Evolutionary conservation across 2,329 filamentous ascomycete genomes (phyloP), one percentile per base, ranked within the genome.

Genomic region (Aspergillus awamori): DNA sequence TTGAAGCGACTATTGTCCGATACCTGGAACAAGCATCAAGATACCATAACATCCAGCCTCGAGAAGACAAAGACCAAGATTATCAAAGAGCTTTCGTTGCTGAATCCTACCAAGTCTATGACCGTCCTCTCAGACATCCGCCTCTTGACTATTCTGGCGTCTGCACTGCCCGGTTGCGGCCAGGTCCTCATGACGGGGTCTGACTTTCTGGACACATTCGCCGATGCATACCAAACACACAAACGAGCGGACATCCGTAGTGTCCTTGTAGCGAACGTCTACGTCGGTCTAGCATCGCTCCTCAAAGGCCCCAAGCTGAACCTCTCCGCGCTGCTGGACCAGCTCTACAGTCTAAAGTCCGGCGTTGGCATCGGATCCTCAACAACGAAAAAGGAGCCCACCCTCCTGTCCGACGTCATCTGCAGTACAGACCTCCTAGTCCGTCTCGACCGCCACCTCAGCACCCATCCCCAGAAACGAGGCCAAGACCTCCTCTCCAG

Each of bases 151-250:
- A 67, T 79, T 22, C 66, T 82, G 33, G 65, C 76, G 4, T 78
- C 75, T 26, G 66, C 71, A 26, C 71, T 79, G 58, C 76, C 78
- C 22, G 69, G 82, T 24, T 78, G 78, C 48, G 85, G 83, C 30
- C 75, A 79, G 6, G 81, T 91, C 67, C 88, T 97, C 69, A 85
- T 96, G 67, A 90, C 90, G 0, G 94, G 94, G 1, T 93, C 90
- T 54, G 94, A 97, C 76, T 94, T 95, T 68, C 77, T 97, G 20
- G 94, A 97, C 73, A 87, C 89, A 0, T 82, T 97, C 11, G 71
- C 72, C 56, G 79, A 81, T 62, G 70, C 72, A 30, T 81, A 80
- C 62, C 68, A 69, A 30, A 79, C 80, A 53, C 83, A 88, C 60
- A 87, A 86, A 74, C 86, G 88, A 59, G 83, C 85, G 22, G 66